A percentile compares a stretch with the other conserved stretches of the same genome.
Conservation (phyloP, 2,329 filamentous ascomycete genomes). For the Aspergillus sp. region DNA sequence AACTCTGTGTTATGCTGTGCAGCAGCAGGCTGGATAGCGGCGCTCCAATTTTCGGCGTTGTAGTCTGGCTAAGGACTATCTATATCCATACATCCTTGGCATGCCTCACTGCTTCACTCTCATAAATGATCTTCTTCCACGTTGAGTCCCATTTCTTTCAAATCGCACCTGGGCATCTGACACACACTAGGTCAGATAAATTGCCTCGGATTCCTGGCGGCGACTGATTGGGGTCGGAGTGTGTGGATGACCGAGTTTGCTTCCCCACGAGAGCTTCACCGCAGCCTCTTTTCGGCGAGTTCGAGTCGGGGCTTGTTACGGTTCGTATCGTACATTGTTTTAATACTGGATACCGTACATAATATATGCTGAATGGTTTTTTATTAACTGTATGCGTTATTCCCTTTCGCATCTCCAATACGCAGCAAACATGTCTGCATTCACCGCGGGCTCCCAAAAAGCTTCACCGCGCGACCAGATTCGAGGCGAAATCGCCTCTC, state of each 20-base stretch:
- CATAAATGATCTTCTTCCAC: neutral
- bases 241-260: constrained; percentile 12
- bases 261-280: constrained; percentile 30
- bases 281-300: constrained; percentile 34
- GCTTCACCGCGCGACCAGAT: constrained; percentile 31
- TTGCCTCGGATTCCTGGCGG: neutral
- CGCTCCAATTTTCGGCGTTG: constrained; percentile 4
- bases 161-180: neutral
- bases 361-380: neutral
- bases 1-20: constrained; percentile 5
- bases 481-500: constrained; percentile 22
- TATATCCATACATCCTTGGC: constrained; percentile 1
- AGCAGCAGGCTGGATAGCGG: neutral
- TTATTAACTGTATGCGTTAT: neutral
- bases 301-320: constrained; percentile 7
- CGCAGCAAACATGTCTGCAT: neutral
- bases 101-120: neutral
- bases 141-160: neutral
- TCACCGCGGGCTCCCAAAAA: constrained; percentile 15
- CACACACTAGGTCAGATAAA: neutral
- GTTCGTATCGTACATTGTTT: constrained; percentile 10
- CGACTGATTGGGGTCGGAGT: constrained; percentile 5
- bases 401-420: neutral
- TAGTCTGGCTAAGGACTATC: neutral
- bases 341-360: neutral